Percentiles rank a stretch among this genome's conserved stretches.
Conservation (phyloP, 768 basidiomycete species). For the Lactarius sanguifluus region DNA sequence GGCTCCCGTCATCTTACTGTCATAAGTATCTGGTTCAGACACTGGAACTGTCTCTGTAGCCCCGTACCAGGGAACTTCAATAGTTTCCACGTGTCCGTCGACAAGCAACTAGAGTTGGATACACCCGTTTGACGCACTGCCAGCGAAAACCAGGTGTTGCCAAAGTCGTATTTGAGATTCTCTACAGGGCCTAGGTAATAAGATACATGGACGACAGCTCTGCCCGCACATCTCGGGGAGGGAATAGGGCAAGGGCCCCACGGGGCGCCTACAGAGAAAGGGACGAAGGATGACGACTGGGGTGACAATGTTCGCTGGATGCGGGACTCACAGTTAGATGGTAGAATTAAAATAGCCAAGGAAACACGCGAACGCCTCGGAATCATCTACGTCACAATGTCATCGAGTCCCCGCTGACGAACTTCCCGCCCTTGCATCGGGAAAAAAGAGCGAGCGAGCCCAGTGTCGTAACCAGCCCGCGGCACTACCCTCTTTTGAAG, state of each 20-base stretch:
- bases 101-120: not conserved
- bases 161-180: not conserved
- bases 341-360: not conserved
- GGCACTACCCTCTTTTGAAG: conserved; percentile 13
- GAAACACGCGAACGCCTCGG: not conserved
- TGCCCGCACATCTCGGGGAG: not conserved
- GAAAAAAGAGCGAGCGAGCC: conserved; percentile 20
- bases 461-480: conserved; percentile 19
- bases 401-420: conserved; percentile 7
- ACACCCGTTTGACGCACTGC: not conserved
- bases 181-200: not conserved
- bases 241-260: not conserved
- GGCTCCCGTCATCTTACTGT: not conserved
- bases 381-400: not conserved
- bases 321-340: not conserved
- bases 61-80: not conserved
- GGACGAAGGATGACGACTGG: not conserved
- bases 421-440: not conserved
- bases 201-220: not conserved
- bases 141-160: not conserved
- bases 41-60: not conserved
- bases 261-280: not conserved
- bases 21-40: not conserved
- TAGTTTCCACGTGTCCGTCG: not conserved
- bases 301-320: not conserved